Evolutionary conservation across 1,284 basidiomycete genomes (phyloP).

Genomic region (Ustilago lituana): DNA sequence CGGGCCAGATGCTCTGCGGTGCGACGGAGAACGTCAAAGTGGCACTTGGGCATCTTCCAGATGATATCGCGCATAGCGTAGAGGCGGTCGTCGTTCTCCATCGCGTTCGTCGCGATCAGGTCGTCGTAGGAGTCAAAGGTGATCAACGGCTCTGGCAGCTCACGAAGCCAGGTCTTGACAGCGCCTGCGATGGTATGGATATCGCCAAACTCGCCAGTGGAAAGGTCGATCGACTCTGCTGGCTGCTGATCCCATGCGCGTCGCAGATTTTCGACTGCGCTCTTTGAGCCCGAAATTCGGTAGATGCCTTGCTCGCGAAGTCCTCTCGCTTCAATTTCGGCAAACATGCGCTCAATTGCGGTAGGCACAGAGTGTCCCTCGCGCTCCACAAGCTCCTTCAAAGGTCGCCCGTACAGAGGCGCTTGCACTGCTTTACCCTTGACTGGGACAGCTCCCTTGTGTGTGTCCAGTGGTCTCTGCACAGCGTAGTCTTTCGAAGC

Average conservation of each 20-base stretch:
- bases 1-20: constrained; percentile 60
- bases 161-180: constrained; percentile 65
- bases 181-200: constrained; percentile 64
- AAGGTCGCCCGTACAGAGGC: constrained; percentile 54
- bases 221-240: constrained; percentile 50
- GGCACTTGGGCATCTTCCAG: constrained; percentile 59
- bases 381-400: constrained; percentile 51
- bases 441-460: constrained; percentile 15
- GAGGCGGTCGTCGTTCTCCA: constrained; percentile 60
- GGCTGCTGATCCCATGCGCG: constrained; percentile 51
- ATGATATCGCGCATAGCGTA: constrained; percentile 62
- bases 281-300: constrained; percentile 64
- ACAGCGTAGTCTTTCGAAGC: constrained; percentile 40
- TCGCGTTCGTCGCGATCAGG: constrained; percentile 61
- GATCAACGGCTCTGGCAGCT: constrained; percentile 65
- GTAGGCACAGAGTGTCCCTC: constrained; percentile 56
- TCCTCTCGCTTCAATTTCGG: constrained; percentile 65
- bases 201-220: constrained; percentile 59
- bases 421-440: constrained; percentile 13
- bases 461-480: constrained; percentile 8
- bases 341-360: constrained; percentile 62
- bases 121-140: constrained; percentile 63
- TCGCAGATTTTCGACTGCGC: constrained; percentile 56
- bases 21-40: constrained; percentile 62
- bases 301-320: constrained; percentile 66